These are phyloP conservation scores for Stephanodiscus triporus DNA, from an alignment of 108 stramenopile genomes.

Conservation along the genomic window DNA sequence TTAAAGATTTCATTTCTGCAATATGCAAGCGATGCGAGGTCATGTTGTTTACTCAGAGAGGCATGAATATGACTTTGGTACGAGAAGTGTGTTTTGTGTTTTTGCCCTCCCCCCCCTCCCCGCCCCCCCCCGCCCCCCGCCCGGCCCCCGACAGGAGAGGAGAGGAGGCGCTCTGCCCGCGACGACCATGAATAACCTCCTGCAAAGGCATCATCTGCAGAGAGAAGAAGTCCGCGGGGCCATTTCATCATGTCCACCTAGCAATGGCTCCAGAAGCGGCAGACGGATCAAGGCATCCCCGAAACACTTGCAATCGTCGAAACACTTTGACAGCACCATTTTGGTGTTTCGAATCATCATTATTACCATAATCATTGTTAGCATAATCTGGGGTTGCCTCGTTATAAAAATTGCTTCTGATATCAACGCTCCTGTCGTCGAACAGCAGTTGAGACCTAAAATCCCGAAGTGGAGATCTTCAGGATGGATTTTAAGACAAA, in stretches of 20 bases:
- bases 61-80: no score
- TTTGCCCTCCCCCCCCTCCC: no score
- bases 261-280: background rate
- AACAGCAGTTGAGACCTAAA: background rate
- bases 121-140: no score
- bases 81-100: no score
- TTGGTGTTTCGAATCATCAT: constrained; percentile 29
- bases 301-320: background rate
- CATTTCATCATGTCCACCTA: background rate
- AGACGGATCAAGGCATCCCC: constrained; percentile 3
- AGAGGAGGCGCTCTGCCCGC: no score
- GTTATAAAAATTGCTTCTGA: constrained; percentile 31
- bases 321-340: constrained; percentile 7
- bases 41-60: background rate
- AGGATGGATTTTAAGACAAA: constrained; percentile 18
- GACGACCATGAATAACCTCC: background rate
- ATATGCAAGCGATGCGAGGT: background rate
- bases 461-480: background rate
- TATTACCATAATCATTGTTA: constrained; percentile 28
- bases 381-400: constrained; percentile 32
- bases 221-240: background rate
- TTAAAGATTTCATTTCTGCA: background rate
- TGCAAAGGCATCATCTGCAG: background rate
- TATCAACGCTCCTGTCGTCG: background rate
- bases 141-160: no score